A percentile compares a stretch with the other conserved stretches of the same genome.
These are phyloP conservation scores for Aspergillus clavatus DNA, from an alignment of 2,329 filamentous ascomycete species.

Conservation along the genomic window DNA sequence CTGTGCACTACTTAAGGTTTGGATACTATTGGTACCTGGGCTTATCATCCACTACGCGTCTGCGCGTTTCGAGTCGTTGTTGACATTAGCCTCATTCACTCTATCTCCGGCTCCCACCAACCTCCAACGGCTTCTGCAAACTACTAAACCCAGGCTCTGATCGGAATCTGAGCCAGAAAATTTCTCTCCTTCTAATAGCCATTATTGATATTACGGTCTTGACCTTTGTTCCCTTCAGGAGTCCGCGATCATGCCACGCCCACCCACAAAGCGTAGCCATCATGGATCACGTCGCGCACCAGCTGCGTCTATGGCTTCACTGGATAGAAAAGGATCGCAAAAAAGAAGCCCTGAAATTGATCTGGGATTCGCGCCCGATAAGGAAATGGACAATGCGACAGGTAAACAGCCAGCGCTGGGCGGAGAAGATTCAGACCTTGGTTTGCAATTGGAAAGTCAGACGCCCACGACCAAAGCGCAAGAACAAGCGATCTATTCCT, in stretches of 20 bases:
- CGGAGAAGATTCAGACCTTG: conserved; percentile 14
- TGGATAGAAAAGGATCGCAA: conserved; percentile 1
- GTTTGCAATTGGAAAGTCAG: conserved; percentile 22
- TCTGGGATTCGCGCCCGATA: conserved; percentile 1
- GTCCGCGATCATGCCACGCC: conserved; percentile 23
- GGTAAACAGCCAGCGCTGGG: conserved; percentile 5
- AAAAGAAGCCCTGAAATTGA: conserved; percentile 1
- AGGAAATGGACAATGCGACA: conserved; percentile 1
- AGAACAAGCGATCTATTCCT: conserved; percentile 34
- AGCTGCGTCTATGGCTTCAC: conserved; percentile 2
- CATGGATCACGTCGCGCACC: conserved; percentile 8
- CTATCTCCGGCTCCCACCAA: too few relatives aligned
- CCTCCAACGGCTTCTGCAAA: too few relatives aligned
- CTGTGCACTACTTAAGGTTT: too few relatives aligned
- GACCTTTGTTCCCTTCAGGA: background rate
- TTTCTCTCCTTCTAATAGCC: too few relatives aligned
- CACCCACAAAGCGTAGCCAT: conserved; percentile 25
- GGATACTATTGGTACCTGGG: too few relatives aligned
- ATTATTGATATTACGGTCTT: background rate
- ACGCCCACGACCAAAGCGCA: conserved; percentile 30
- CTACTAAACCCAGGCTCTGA: too few relatives aligned
- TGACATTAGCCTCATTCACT: too few relatives aligned
- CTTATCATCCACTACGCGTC: too few relatives aligned
- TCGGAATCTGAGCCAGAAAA: too few relatives aligned
- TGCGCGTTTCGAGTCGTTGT: too few relatives aligned